These are phyloP conservation scores for Leptographium lundbergii DNA, from an alignment of 2,329 filamentous ascomycete species.

Conservation along the genomic window DNA sequence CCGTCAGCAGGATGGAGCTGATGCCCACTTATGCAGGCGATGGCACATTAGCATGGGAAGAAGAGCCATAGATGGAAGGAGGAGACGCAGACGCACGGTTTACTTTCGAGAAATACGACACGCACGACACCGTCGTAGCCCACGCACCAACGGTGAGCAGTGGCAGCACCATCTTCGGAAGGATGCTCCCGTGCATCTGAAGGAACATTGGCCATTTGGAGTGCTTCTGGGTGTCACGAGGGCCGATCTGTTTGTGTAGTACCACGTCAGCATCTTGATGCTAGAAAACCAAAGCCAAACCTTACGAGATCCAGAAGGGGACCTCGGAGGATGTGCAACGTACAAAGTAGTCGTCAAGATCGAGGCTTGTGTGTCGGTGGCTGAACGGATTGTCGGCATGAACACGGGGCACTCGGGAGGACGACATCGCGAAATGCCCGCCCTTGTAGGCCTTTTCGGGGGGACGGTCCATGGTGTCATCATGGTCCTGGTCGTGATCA, in stretches of 20 bases:
- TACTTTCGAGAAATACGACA: constrained; percentile 15
- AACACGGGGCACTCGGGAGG: constrained; percentile 16
- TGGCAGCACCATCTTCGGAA: constrained; percentile 62
- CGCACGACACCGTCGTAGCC: constrained; percentile 50
- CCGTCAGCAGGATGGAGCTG: constrained; percentile 59
- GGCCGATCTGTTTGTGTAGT: constrained; percentile 29
- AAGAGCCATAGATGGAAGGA: background rate
- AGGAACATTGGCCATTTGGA: constrained; percentile 71
- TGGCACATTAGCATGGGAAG: background rate
- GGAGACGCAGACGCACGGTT: constrained; percentile 6
- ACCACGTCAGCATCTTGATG: background rate
- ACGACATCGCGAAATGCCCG: constrained; percentile 10
- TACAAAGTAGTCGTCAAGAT: constrained; percentile 34
- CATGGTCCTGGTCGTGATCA: constrained; percentile 1
- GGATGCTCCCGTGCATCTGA: constrained; percentile 61
- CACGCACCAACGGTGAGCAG: constrained; percentile 49
- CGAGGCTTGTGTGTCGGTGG: constrained; percentile 20
- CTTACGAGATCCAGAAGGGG: background rate
- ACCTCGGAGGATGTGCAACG: constrained; percentile 6
- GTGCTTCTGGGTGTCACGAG: constrained; percentile 54
- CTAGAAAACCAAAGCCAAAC: background rate
- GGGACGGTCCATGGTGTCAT: background rate
- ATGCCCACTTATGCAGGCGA: constrained; percentile 34
- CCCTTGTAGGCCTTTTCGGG: constrained; percentile 6
- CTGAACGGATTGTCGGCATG: constrained; percentile 19